Evolutionary conservation across 441 rosid species (phyloP).

Genomic region (Erodium texanum): DNA sequence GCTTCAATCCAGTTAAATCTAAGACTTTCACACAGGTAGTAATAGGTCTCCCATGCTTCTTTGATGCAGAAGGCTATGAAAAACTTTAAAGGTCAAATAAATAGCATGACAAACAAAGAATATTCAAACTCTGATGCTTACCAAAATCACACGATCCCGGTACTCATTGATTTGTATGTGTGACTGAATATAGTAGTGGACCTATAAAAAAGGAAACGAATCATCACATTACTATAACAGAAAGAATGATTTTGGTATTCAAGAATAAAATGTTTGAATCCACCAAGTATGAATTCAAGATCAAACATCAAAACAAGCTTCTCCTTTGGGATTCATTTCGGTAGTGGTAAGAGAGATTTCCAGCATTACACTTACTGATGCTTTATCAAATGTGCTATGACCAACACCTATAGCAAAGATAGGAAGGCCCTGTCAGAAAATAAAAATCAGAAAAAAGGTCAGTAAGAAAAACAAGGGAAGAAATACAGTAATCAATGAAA

Average conservation of each 20-base stretch:
- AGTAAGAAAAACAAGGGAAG: constrained; percentile 5
- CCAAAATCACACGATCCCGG: constrained; percentile 76
- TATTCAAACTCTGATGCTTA: constrained; percentile 30
- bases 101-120: constrained; percentile 5
- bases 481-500: constrained; percentile 10
- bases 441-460: constrained; percentile 12
- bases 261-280: background rate
- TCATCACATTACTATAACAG: constrained; percentile 10
- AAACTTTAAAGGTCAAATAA: constrained; percentile 16
- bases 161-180: constrained; percentile 95
- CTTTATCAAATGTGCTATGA: constrained; percentile 80
- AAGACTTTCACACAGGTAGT: constrained; percentile 75
- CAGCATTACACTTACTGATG: constrained; percentile 58
- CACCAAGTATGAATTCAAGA: background rate
- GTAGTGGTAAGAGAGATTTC: background rate
- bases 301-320: constrained; percentile 1
- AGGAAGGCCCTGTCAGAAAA: constrained; percentile 66
- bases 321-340: background rate
- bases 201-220: constrained; percentile 34
- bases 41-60: constrained; percentile 63
- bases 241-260: background rate
- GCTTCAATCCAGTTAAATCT: constrained; percentile 87
- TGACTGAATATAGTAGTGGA: constrained; percentile 78
- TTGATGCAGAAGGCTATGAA: constrained; percentile 70
- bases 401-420: constrained; percentile 79